phyloP scores from a whole-genome alignment of 306 rosid species.

The Medicago arabica region DNA sequence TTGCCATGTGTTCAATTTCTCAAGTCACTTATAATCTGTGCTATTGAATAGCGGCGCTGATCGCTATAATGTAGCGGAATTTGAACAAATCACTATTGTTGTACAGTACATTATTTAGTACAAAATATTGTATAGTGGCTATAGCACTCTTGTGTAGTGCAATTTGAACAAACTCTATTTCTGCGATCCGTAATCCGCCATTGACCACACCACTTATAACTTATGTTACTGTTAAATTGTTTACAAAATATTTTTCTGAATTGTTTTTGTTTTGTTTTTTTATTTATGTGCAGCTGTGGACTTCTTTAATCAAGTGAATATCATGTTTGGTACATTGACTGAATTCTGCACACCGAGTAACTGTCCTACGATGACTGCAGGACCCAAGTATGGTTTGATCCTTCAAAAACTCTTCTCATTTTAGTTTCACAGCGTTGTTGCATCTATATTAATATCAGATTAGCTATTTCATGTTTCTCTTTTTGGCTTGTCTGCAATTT shows the following conservation, averaged over 20 bases:
- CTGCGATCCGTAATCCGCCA: not conserved
- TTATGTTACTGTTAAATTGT: conserved; percentile 13
- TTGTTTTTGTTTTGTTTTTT: conserved; percentile 24
- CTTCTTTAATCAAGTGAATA: conserved; percentile 89
- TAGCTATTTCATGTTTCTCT: conserved; percentile 23
- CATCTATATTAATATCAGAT: conserved; percentile 19
- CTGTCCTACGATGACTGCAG: conserved; percentile 89
- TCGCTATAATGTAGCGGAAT: not conserved
- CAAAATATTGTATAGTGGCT: not conserved
- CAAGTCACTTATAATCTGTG: not conserved
- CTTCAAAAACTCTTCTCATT: conserved; percentile 36
- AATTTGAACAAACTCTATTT: not conserved
- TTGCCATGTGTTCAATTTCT: not conserved
- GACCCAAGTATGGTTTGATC: conserved; percentile 70
- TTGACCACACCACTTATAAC: not conserved
- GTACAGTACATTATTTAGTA: not conserved
- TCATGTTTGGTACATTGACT: conserved; percentile 81
- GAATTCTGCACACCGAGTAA: conserved; percentile 80
- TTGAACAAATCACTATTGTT: not conserved
- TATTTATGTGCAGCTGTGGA: conserved; percentile 69
- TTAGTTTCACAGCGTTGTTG: not conserved
- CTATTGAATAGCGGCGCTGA: not conserved
- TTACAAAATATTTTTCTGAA: too few relatives aligned
- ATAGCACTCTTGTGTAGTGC: not conserved
- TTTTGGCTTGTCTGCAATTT: conserved; percentile 29